Evolutionary conservation across 2,329 filamentous ascomycete species (phyloP).

Genomic region (Fusarium tricinctum): DNA sequence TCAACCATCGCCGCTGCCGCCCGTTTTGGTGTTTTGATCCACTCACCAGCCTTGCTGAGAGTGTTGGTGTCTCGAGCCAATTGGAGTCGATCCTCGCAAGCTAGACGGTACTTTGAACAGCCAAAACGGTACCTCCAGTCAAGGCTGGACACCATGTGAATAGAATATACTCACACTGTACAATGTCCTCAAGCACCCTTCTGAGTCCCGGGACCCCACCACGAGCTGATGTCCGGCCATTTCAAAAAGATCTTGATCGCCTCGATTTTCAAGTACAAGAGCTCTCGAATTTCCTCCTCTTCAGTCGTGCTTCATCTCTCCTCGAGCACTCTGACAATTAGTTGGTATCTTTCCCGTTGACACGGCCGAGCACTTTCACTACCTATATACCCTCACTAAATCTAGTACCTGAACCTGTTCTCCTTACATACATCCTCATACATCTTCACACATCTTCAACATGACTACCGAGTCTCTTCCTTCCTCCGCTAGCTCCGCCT

Average conservation of each 20-base stretch:
- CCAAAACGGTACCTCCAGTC: slow-evolving; percentile 27
- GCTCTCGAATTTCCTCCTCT: slow-evolving; percentile 15
- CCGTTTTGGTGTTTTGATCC: slow-evolving; percentile 37
- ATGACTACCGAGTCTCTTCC: slow-evolving; percentile 80
- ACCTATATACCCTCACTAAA: slow-evolving; percentile 1
- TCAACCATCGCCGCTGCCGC: slow-evolving; percentile 29
- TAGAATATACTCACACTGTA: slow-evolving; percentile 27
- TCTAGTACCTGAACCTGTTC: slow-evolving; percentile 1
- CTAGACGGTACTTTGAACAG: slow-evolving; percentile 20
- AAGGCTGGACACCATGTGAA: slow-evolving; percentile 15
- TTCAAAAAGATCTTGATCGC: slow-evolving; percentile 39
- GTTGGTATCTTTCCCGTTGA: not conserved
- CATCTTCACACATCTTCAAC: slow-evolving; percentile 46
- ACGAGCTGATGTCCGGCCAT: slow-evolving; percentile 16
- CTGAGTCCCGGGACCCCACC: slow-evolving; percentile 30
- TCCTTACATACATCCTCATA: slow-evolving; percentile 45
- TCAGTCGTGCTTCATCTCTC: slow-evolving; percentile 11
- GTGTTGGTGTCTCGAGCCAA: slow-evolving; percentile 17
- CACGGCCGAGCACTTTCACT: not conserved
- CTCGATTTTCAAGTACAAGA: slow-evolving; percentile 33
- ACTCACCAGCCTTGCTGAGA: slow-evolving; percentile 39
- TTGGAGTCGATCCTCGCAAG: not conserved
- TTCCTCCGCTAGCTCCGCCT: slow-evolving; percentile 73
- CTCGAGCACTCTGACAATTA: slow-evolving; percentile 1
- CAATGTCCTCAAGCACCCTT: slow-evolving; percentile 7